phyloP scores from a whole-genome alignment of 768 basidiomycete genomes.

The Russula sp. region DNA sequence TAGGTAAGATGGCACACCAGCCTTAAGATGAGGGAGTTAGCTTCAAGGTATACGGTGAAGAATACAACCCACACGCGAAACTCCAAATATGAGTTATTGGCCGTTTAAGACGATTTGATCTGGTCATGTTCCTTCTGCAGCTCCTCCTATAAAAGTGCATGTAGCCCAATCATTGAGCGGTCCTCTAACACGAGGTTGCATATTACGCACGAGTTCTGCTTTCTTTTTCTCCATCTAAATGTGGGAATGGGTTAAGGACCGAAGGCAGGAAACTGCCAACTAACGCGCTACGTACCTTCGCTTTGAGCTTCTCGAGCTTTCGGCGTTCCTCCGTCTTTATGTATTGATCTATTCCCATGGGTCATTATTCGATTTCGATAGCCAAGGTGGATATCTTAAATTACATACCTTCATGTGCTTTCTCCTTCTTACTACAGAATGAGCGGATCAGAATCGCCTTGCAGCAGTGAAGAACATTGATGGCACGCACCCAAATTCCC shows the following conservation, averaged over 20 bases:
- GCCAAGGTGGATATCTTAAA: conserved; percentile 2
- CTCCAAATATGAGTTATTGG: neutral
- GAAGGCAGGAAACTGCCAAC: neutral
- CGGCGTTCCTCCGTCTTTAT: conserved; percentile 55
- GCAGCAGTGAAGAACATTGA: neutral
- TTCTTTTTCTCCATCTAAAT: conserved; percentile 37
- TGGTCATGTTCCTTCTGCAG: conserved; percentile 36
- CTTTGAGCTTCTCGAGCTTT: conserved; percentile 57
- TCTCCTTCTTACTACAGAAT: conserved; percentile 63
- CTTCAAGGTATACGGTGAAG: neutral
- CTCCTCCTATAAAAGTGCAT: conserved; percentile 31
- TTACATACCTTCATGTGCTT: conserved; percentile 58
- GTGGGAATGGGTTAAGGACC: neutral
- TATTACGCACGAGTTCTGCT: conserved; percentile 35
- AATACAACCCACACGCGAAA: neutral
- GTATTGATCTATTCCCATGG: conserved; percentile 53
- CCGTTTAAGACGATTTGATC: conserved; percentile 5
- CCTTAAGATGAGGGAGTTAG: neutral
- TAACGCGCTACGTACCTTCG: conserved; percentile 43
- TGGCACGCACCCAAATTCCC: conserved; percentile 55
- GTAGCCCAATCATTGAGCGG: neutral
- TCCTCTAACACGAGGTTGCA: neutral
- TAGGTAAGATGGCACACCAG: neutral
- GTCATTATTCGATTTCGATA: conserved; percentile 11
- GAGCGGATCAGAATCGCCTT: neutral